phyloP scores from a whole-genome alignment of 2,329 filamentous ascomycete genomes.

The Neonectria hederae region DNA sequence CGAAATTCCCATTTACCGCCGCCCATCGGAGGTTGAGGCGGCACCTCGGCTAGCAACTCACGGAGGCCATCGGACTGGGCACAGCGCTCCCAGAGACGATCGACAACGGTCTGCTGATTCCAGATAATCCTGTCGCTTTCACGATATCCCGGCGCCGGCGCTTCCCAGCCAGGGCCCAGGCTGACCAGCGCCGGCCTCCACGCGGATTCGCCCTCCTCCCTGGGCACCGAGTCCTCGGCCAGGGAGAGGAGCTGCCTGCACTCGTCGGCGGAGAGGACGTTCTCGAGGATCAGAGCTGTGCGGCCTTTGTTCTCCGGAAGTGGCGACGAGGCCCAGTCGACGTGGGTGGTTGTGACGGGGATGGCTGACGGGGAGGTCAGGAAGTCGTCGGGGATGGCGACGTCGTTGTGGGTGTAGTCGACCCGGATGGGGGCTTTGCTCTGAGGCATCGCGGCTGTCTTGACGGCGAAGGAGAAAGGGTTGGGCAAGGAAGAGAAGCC shows the following conservation, averaged over 20 bases:
- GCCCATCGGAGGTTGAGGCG: conserved; percentile 37
- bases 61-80: conserved; percentile 51
- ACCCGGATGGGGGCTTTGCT: conserved; percentile 6
- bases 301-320: conserved; percentile 61
- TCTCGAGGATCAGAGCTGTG: conserved; percentile 69
- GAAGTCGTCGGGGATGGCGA: conserved; percentile 55
- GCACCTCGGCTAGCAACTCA: conserved; percentile 51
- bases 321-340: conserved; percentile 62
- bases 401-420: conserved; percentile 45
- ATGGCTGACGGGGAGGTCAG: conserved; percentile 51
- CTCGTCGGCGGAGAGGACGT: conserved; percentile 64
- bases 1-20: conserved; percentile 53
- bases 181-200: conserved; percentile 79
- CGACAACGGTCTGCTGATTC: conserved; percentile 70
- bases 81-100: conserved; percentile 71
- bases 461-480: conserved; percentile 8
- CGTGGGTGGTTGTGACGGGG: conserved; percentile 53
- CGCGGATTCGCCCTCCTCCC: conserved; percentile 40
- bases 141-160: conserved; percentile 62
- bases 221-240: conserved; percentile 61
- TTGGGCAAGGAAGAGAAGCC: conserved; percentile 24
- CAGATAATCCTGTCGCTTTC: conserved; percentile 82
- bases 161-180: conserved; percentile 68
- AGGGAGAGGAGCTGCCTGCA: conserved; percentile 64
- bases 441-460: conserved; percentile 11